These are phyloP conservation scores for Trametes villosa DNA, from an alignment of 768 basidiomycete genomes.

Conservation along the genomic window DNA sequence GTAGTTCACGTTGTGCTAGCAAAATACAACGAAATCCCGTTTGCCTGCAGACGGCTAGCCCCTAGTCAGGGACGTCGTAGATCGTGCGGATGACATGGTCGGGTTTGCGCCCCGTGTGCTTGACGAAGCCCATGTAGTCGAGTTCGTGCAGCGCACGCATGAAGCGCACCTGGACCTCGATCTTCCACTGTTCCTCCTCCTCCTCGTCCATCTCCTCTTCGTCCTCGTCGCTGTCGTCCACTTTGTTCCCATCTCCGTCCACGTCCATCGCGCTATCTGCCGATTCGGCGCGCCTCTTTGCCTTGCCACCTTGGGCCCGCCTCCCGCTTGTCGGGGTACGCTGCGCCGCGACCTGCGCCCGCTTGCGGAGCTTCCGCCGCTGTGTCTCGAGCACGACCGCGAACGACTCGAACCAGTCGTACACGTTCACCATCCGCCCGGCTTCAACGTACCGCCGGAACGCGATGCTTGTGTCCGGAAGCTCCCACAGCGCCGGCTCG, in stretches of 20 bases:
- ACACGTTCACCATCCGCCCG: conserved; percentile 82
- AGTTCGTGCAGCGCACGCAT: conserved; percentile 81
- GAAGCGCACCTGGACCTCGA: conserved; percentile 77
- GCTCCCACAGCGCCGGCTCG: conserved; percentile 45
- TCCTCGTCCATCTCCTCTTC: conserved; percentile 29
- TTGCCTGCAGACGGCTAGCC: too few relatives aligned
- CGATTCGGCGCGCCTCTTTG: neutral
- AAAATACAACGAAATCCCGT: too few relatives aligned
- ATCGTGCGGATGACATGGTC: conserved; percentile 62
- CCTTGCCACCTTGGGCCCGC: neutral
- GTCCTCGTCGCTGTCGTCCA: conserved; percentile 33
- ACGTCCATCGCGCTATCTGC: conserved; percentile 13
- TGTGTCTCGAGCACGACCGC: conserved; percentile 67
- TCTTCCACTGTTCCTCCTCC: conserved; percentile 56
- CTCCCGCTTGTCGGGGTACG: conserved; percentile 30
- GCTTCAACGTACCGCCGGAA: conserved; percentile 79
- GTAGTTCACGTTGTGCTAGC: too few relatives aligned
- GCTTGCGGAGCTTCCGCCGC: conserved; percentile 31
- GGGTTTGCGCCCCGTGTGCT: conserved; percentile 76
- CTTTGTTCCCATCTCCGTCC: conserved; percentile 27
- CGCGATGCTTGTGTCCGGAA: conserved; percentile 78
- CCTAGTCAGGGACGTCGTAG: conserved; percentile 14
- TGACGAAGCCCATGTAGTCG: conserved; percentile 79
- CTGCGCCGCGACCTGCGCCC: conserved; percentile 19
- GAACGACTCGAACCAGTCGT: conserved; percentile 89